phyloP scores from a whole-genome alignment of 768 basidiomycete species.

The Boletus huronensis region DNA sequence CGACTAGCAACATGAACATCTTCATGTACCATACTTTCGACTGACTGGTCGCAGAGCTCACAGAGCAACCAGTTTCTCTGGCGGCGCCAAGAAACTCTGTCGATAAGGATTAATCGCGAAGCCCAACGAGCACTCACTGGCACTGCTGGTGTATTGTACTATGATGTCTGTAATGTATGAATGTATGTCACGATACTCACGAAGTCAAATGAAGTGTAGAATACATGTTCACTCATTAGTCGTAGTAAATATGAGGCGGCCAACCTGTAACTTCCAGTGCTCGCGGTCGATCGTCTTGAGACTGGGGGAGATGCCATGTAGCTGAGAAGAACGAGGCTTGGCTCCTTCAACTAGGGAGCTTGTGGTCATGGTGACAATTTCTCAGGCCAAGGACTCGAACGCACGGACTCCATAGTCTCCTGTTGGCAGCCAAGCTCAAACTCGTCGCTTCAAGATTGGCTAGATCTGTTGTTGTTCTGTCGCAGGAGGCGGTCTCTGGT shows the following conservation, averaged over 20 bases:
- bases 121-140: conserved; percentile 5
- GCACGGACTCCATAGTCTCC: background rate
- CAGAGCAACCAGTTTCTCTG: conserved; percentile 11
- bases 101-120: conserved; percentile 7
- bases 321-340: background rate
- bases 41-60: background rate
- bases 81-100: conserved; percentile 16
- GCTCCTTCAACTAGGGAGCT: background rate
- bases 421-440: background rate
- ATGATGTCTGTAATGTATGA: conserved; percentile 18
- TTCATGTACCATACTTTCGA: background rate
- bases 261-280: background rate
- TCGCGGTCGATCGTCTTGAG: background rate
- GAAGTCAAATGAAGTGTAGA: conserved; percentile 11
- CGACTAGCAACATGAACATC: background rate
- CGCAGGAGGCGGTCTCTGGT: background rate
- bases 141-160: conserved; percentile 10
- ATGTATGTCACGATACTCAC: background rate
- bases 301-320: background rate
- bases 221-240: background rate
- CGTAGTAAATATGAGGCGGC: background rate
- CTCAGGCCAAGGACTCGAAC: background rate
- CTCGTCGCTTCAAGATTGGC: background rate
- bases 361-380: background rate
- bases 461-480: background rate